These are phyloP conservation scores for Suzukiozyma palmioleophila DNA, from an alignment of 1,139 yeast species.

Conservation along the genomic window DNA sequence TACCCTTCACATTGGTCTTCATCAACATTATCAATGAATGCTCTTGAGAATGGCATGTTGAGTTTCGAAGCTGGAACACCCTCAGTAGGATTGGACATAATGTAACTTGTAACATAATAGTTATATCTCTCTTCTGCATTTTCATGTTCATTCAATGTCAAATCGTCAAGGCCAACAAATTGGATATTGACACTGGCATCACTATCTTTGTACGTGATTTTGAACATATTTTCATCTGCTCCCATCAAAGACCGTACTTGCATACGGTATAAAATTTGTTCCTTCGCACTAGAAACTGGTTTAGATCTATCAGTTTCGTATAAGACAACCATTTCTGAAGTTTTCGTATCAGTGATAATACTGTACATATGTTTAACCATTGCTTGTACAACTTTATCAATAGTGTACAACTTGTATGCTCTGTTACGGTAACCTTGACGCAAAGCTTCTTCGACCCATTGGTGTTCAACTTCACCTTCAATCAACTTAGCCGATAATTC, in stretches of 20 bases:
- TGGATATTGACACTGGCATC: slow-evolving; percentile 63
- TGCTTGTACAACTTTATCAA: slow-evolving; percentile 89
- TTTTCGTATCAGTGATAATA: slow-evolving; percentile 73
- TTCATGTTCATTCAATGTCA: slow-evolving; percentile 75
- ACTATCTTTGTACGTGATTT: slow-evolving; percentile 64
- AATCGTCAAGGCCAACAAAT: slow-evolving; percentile 81
- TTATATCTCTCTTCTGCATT: slow-evolving; percentile 82
- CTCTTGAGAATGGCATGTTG: slow-evolving; percentile 67
- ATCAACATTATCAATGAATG: slow-evolving; percentile 52
- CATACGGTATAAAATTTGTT: slow-evolving; percentile 87
- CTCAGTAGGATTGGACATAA: slow-evolving; percentile 96
- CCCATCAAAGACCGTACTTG: slow-evolving; percentile 80
- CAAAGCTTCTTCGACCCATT: slow-evolving; percentile 90
- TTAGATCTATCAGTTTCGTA: slow-evolving; percentile 76
- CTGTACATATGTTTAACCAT: slow-evolving; percentile 84
- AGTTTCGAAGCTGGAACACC: slow-evolving; percentile 85
- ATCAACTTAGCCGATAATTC: slow-evolving; percentile 69
- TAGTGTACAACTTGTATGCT: slow-evolving; percentile 88
- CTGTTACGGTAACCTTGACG: slow-evolving; percentile 93
- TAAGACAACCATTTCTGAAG: slow-evolving; percentile 74
- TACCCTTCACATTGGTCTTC: slow-evolving; percentile 65
- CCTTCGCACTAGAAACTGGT: slow-evolving; percentile 67
- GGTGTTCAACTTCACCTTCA: slow-evolving; percentile 90
- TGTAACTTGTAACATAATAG: slow-evolving; percentile 86
- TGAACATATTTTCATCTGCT: slow-evolving; percentile 87